Conservation (phyloP, 1,284 basidiomycete genomes). For the Pterulicium gracile region DNA sequence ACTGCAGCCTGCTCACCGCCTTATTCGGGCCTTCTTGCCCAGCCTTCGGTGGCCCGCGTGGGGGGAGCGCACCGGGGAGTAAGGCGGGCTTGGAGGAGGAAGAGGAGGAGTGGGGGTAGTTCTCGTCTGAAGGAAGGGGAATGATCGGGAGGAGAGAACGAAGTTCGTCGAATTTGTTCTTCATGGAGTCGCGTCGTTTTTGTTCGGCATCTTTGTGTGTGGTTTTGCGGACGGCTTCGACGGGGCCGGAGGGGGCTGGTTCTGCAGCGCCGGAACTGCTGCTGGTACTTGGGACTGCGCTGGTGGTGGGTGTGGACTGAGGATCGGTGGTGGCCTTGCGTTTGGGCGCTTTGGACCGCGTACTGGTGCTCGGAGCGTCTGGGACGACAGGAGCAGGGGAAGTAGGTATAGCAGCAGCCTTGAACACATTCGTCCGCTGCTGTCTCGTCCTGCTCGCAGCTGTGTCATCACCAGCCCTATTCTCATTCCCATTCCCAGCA, state of each 20-base stretch:
- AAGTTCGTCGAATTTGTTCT: conserved; percentile 93
- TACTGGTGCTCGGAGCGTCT: no score
- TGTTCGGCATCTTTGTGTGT: conserved; percentile 98
- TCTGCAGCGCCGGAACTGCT: conserved; percentile 21
- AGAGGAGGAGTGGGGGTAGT: conserved; percentile 23
- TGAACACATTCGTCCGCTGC: no score
- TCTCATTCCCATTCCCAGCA: no score
- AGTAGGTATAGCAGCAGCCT: no score
- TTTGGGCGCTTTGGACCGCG: no score
- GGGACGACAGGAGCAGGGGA: no score
- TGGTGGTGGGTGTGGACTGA: no score
- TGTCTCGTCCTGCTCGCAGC: no score
- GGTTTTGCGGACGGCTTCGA: conserved; percentile 53
- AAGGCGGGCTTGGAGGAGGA: conserved; percentile 29
- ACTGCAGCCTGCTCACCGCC: conserved; percentile 90
- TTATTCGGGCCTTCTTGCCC: conserved; percentile 86
- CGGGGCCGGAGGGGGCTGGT: conserved; percentile 13
- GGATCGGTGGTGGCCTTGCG: no score
- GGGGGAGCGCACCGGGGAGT: conserved; percentile 78
- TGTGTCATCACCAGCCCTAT: no score
- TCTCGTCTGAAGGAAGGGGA: conserved; percentile 64
- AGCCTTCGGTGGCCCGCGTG: conserved; percentile 76
- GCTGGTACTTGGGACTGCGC: conserved; percentile 31
- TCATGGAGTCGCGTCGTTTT: conserved; percentile 91
- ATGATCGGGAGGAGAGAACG: conserved; percentile 83